These are phyloP conservation scores for Penicillium sclerotiorum DNA, from an alignment of 2,329 filamentous ascomycete species.

Conservation along the genomic window DNA sequence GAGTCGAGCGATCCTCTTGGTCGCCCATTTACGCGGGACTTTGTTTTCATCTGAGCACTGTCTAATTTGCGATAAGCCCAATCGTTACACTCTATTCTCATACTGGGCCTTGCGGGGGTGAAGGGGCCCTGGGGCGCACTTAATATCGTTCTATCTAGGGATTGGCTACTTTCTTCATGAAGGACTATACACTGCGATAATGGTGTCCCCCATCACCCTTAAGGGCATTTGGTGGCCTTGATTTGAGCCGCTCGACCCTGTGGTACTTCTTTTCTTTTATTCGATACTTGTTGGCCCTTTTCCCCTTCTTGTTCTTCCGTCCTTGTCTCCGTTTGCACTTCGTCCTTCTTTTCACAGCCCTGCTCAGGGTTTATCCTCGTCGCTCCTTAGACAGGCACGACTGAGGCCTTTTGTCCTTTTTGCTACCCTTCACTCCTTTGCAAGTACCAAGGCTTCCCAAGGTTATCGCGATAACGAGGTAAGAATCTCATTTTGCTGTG, in stretches of 20 bases:
- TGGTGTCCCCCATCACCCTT: not conserved
- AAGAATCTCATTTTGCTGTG: too few species aligned
- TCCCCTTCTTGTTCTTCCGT: not conserved
- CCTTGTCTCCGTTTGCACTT: not conserved
- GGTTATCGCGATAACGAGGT: too few species aligned
- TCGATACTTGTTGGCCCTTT: not conserved
- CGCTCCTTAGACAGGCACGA: too few species aligned
- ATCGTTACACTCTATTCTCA: constrained; percentile 1
- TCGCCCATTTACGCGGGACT: constrained; percentile 10
- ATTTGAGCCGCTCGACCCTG: not conserved
- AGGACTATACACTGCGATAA: not conserved
- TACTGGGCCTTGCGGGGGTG: constrained; percentile 1
- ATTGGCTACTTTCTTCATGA: constrained; percentile 16
- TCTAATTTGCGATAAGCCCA: constrained; percentile 8
- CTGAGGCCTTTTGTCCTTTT: too few species aligned
- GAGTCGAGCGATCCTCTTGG: constrained; percentile 5
- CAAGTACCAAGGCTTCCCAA: too few species aligned
- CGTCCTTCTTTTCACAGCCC: not conserved
- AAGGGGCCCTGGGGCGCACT: constrained; percentile 5
- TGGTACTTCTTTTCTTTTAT: not conserved
- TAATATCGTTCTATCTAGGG: constrained; percentile 21
- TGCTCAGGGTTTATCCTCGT: too few species aligned
- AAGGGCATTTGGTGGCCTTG: not conserved
- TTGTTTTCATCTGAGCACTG: constrained; percentile 5
- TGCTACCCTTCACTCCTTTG: too few species aligned